A percentile compares a stretch with the other conserved stretches of the same genome.
Conservation (phyloP, 345 rosid species). For the Dimocarpus longan region DNA sequence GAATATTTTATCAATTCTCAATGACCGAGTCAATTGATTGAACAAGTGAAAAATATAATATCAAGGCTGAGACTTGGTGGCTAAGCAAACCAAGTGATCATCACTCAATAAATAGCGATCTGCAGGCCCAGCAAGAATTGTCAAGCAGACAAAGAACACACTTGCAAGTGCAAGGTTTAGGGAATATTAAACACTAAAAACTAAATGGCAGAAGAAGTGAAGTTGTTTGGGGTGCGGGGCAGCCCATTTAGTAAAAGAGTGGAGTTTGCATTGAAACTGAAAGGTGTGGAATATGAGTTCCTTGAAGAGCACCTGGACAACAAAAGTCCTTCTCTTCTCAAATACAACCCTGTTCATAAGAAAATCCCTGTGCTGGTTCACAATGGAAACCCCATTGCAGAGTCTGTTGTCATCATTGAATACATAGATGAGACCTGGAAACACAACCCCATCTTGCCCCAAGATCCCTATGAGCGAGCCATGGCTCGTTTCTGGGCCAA, state of each 20-base stretch:
- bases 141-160: background rate
- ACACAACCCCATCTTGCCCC: constrained; percentile 41
- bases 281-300: constrained; percentile 50
- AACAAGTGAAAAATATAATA: too few species aligned
- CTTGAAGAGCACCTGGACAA: constrained; percentile 47
- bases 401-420: constrained; percentile 54
- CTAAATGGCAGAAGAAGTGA: background rate
- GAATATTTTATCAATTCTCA: too few species aligned
- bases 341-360: constrained; percentile 51
- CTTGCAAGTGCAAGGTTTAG: constrained; percentile 25
- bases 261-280: constrained; percentile 49
- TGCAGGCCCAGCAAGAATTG: background rate
- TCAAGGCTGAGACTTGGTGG: background rate
- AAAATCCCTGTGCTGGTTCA: constrained; percentile 63
- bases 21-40: too few species aligned
- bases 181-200: background rate
- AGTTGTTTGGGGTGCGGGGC: constrained; percentile 39
- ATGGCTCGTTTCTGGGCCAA: constrained; percentile 58
- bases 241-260: constrained; percentile 52
- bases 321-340: constrained; percentile 49
- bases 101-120: background rate
- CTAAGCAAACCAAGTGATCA: constrained; percentile 1
- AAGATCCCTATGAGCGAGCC: constrained; percentile 48
- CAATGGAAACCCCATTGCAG: constrained; percentile 39
- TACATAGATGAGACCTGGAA: constrained; percentile 68